phyloP scores from a whole-genome alignment of 768 basidiomycete species.

The Mycena alexandri region DNA sequence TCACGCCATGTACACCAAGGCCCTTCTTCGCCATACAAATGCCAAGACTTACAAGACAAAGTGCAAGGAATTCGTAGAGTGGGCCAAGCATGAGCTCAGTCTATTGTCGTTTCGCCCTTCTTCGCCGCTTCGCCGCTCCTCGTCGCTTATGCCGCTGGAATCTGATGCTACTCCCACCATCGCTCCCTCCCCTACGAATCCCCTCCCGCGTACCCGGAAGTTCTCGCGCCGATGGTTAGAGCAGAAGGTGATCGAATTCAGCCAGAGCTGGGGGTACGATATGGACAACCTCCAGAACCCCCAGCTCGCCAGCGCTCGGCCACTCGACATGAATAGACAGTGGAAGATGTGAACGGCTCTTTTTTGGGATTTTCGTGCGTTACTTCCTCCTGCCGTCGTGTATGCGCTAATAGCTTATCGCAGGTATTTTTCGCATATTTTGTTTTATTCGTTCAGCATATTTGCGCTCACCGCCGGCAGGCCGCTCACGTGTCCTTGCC shows the following conservation, averaged over 20 bases:
- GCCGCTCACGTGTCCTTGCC: too few species aligned
- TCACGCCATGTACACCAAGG: background rate
- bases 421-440: too few species aligned
- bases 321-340: constrained; percentile 26
- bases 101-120: background rate
- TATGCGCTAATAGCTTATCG: too few species aligned
- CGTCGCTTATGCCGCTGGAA: background rate
- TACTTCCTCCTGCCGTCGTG: too few species aligned
- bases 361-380: background rate
- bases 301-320: constrained; percentile 29
- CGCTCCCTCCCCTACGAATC: background rate
- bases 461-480: too few species aligned
- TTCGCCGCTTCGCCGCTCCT: background rate
- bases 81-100: background rate
- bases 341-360: constrained; percentile 26
- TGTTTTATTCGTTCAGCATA: too few species aligned
- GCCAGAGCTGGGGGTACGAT: background rate
- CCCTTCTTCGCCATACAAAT: background rate
- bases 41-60: background rate
- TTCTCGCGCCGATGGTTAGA: background rate
- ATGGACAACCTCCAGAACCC: constrained; percentile 31
- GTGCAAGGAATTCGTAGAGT: too few species aligned
- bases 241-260: background rate
- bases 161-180: background rate
- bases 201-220: background rate